Evolutionary conservation across 2,329 filamentous ascomycete genomes (phyloP), one percentile per base, ranked within the genome.

Genomic region (Parastagonospora avenae): DNA sequence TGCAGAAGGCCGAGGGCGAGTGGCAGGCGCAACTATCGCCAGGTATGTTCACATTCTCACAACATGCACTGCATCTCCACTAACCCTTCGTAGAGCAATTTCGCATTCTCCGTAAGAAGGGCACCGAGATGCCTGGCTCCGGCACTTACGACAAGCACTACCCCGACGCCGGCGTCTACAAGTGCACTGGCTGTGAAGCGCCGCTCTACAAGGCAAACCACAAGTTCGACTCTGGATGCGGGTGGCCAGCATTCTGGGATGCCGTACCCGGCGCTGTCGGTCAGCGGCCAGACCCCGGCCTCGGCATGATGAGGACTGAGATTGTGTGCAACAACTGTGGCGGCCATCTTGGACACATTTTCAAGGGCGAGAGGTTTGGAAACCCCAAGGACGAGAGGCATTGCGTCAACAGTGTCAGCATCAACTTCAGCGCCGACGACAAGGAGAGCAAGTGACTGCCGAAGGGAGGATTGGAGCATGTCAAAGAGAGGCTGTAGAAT

Each of bases 231-330:
- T 95, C 90, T 14, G 91, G 92, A 36, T 99, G 94, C 76, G 94
- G 94, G 54, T 99, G 94, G 94, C 94, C 94, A 0, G 94, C 94
- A 10, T 99, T 97, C 77, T 99, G 93, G 72, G 94, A 99, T 76
- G 93, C 89, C 60, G 85, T 99, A 44, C 93, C 94, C 0, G 92
- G 92, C 2, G 93, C 93, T 1, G 91, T 99, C 10, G 90, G 85
- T 31, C 82, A 93, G 55, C 88, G 93, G 67, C 85, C 86, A 57
- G 94, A 99, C 74, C 79, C 76, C 41, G 80, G 86, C 0, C 82
- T 92, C 44, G 93, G 93, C 40, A 96, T 96, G 90, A 72, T 81
- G 68, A 82, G 94, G 60, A 97, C 86, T 11, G 94, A 99, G 80
- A 99, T 99, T 67, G 88, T 95, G 8, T 99, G 94, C 76, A 84